Evolutionary conservation across 2,329 filamentous ascomycete genomes (phyloP).

Genomic region (Coniochaeta prunicola): DNA sequence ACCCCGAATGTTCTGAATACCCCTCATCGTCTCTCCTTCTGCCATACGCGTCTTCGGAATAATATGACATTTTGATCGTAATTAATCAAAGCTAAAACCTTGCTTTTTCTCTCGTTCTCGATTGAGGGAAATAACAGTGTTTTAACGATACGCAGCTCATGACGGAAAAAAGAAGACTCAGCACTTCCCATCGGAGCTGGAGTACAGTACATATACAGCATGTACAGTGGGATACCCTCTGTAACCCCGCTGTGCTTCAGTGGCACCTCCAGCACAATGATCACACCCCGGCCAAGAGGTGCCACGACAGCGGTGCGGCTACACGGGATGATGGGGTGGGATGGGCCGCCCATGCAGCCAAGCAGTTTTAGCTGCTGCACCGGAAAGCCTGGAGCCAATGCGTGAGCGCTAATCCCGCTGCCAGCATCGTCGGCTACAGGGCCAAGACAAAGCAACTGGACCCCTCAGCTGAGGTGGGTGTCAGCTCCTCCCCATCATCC

Average conservation of each 20-base stretch:
- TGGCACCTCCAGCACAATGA: background rate
- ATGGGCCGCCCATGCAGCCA: background rate
- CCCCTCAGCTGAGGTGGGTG: background rate
- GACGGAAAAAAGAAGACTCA: too few species aligned
- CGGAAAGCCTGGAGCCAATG: background rate
- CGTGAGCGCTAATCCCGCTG: background rate
- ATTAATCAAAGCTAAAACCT: too few species aligned
- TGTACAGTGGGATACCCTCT: too few species aligned
- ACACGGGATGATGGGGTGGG: background rate
- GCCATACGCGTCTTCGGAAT: background rate
- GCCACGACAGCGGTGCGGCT: background rate
- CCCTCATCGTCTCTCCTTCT: background rate
- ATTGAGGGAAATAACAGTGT: too few species aligned
- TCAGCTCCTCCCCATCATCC: background rate
- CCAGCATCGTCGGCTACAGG: background rate
- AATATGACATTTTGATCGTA: background rate
- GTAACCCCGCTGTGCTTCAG: background rate
- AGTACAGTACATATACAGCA: too few species aligned
- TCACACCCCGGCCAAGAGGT: background rate
- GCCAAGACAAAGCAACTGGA: background rate
- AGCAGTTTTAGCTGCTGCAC: background rate
- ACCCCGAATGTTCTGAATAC: background rate
- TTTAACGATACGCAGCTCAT: too few species aligned
- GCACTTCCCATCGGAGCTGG: too few species aligned
- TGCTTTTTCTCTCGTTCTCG: too few species aligned